phyloP scores from a whole-genome alignment of 2,329 filamentous ascomycete genomes.

The Diaporthe batatas region DNA sequence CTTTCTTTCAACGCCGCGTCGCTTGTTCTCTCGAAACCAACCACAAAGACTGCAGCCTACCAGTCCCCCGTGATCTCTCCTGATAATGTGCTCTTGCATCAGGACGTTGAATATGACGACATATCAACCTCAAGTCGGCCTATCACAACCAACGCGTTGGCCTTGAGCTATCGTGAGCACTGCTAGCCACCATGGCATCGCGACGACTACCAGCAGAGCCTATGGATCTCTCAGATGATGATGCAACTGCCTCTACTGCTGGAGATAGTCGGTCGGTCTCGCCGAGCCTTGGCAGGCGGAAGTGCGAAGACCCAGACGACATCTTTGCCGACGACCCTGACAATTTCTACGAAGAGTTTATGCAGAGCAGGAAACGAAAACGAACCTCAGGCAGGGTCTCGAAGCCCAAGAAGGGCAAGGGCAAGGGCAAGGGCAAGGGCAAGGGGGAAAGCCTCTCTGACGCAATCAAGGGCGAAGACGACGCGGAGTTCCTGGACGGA shows the following conservation, averaged over 20 bases:
- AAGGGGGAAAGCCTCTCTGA: conserved; percentile 41
- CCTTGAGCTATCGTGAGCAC: background rate
- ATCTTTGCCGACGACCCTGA: conserved; percentile 65
- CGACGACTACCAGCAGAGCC: conserved; percentile 17
- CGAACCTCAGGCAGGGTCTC: conserved; percentile 62
- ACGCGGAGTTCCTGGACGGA: conserved; percentile 46
- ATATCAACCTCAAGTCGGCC: background rate
- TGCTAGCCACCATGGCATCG: conserved; percentile 21
- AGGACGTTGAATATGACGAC: background rate
- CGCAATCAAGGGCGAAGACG: background rate
- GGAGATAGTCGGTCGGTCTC: conserved; percentile 10
- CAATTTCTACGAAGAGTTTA: conserved; percentile 71
- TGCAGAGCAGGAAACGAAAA: conserved; percentile 60
- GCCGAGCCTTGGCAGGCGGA: conserved; percentile 22
- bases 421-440: conserved; percentile 48
- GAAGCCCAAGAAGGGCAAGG: conserved; percentile 56
- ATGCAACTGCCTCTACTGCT: conserved; percentile 43
- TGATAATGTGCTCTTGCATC: background rate
- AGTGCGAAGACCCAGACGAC: conserved; percentile 35
- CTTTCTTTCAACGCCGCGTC: background rate
- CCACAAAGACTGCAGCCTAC: background rate
- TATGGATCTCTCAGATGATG: conserved; percentile 41
- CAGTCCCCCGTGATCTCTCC: background rate
- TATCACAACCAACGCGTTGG: background rate
- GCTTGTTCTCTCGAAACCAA: background rate